Conservation (phyloP, 352 stramenopile species). For the Pythium coloratum region DNA sequence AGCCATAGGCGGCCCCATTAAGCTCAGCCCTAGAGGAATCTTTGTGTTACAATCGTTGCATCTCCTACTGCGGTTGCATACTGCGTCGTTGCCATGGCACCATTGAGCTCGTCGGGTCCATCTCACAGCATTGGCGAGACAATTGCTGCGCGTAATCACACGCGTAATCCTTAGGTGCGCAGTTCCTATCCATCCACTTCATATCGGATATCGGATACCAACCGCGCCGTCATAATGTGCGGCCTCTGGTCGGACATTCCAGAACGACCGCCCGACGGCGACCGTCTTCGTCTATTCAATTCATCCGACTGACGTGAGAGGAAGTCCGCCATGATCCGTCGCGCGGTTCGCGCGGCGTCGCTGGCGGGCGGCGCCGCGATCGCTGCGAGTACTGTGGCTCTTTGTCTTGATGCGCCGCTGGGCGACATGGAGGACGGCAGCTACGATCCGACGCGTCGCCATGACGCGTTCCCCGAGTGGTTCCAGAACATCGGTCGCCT, state of each 20-base stretch:
- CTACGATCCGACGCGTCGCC: neutral
- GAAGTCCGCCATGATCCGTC: neutral
- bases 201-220: neutral
- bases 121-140: neutral
- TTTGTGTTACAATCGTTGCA: neutral
- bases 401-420: neutral
- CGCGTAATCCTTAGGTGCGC: neutral
- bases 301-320: neutral
- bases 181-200: neutral
- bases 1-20: neutral
- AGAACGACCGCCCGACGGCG: neutral
- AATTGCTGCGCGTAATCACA: neutral
- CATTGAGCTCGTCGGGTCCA: too few relatives aligned
- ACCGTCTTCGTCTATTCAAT: neutral
- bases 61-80: neutral
- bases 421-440: neutral
- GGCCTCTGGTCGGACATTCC: neutral
- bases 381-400: neutral
- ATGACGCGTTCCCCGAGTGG: neutral
- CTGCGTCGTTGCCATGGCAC: neutral
- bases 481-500: neutral
- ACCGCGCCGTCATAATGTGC: neutral
- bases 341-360: neutral
- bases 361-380: neutral
- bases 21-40: neutral